Evolutionary conservation across 805 yeast genomes (phyloP).

Genomic region (Zygosaccharomyces kombuchaensis): DNA sequence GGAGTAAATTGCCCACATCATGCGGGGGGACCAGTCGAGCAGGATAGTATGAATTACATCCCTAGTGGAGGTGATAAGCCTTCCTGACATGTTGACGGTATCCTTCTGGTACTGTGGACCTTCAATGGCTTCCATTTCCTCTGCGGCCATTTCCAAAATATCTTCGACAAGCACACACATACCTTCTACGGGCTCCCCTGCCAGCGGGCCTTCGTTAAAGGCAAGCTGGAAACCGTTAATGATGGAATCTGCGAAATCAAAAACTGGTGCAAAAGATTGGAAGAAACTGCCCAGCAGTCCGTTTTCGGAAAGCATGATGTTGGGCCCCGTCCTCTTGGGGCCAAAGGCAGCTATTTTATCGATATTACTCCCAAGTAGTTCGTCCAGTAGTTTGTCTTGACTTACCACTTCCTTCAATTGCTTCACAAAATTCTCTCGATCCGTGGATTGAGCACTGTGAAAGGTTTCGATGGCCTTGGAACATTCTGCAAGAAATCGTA

Average conservation of each 20-base stretch:
- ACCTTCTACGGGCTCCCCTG: conserved; percentile 85
- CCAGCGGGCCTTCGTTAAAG: conserved; percentile 78
- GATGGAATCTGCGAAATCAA: conserved; percentile 56
- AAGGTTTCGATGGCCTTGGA: conserved; percentile 40
- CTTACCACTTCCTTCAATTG: conserved; percentile 34
- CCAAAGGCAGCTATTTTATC: conserved; percentile 62
- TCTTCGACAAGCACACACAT: conserved; percentile 52
- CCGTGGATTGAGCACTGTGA: conserved; percentile 19
- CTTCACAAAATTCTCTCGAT: conserved; percentile 27
- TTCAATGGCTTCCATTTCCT: conserved; percentile 25
- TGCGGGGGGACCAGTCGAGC: conserved; percentile 79
- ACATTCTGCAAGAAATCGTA: conserved; percentile 45
- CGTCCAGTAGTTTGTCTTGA: conserved; percentile 17
- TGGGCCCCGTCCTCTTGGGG: conserved; percentile 71
- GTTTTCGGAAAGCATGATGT: conserved; percentile 50
- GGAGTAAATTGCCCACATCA: conserved; percentile 86
- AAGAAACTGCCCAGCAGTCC: conserved; percentile 37
- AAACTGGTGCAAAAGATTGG: conserved; percentile 14
- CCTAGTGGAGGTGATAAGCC: conserved; percentile 67
- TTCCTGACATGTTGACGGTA: conserved; percentile 56
- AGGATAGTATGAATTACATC: conserved; percentile 68
- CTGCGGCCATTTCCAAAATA: conserved; percentile 32
- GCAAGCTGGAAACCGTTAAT: conserved; percentile 84
- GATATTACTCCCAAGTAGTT: conserved; percentile 6
- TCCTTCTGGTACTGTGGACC: conserved; percentile 26